These are phyloP conservation scores for Neltuma alba DNA, from an alignment of 306 rosid genomes.

Conservation along the genomic window DNA sequence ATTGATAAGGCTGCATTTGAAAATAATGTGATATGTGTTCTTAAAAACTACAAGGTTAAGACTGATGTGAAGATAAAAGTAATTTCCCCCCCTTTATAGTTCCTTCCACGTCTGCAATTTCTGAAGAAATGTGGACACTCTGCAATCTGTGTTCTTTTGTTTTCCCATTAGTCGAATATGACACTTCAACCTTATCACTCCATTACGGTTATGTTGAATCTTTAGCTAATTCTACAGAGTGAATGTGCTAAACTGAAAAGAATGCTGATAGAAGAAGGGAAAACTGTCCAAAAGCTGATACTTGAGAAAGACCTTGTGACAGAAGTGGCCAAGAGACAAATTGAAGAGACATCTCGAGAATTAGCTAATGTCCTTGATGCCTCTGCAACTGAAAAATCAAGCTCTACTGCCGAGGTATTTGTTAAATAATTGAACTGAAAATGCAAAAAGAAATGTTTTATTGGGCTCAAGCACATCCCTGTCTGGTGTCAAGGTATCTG, in stretches of 20 bases:
- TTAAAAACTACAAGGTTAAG: no score
- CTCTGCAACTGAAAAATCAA: not conserved
- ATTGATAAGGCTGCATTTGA: no score
- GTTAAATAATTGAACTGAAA: not conserved
- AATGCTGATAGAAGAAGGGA: not conserved
- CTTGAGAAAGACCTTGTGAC: not conserved
- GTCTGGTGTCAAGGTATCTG: conserved; percentile 40
- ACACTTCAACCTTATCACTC: not conserved
- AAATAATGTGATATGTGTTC: no score
- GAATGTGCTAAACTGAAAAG: not conserved
- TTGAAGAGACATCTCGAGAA: not conserved
- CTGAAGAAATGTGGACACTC: not conserved
- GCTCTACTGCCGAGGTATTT: not conserved
- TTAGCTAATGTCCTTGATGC: not conserved
- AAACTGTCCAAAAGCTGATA: not conserved
- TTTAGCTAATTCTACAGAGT: not conserved
- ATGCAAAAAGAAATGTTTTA: not conserved
- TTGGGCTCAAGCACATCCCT: conserved; percentile 37
- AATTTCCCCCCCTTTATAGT: no score
- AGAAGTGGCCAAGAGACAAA: not conserved
- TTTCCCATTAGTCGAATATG: not conserved
- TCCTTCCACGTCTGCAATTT: not conserved
- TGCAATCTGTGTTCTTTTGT: not conserved
- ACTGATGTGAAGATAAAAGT: not conserved
- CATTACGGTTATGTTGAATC: not conserved